Base-by-base conservation (phyloP, 352 stramenopile species). In the Aphanomyces stellatus region DNA sequence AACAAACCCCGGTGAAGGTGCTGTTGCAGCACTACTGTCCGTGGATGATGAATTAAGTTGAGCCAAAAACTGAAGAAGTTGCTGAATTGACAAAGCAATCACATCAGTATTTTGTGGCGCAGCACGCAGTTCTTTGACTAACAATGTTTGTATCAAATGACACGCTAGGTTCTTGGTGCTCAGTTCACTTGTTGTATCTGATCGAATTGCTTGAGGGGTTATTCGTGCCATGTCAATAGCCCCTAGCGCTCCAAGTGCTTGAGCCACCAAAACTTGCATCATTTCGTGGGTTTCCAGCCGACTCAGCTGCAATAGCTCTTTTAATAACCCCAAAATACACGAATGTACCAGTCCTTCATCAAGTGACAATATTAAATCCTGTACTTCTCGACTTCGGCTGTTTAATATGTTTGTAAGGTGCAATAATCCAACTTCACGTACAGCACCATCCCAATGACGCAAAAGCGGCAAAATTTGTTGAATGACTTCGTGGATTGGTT, bases 21-120 rank as follows among this genome's bases (percentile, higher is more conserved):
- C 48, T 5, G 51, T 13, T 19, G 46, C 24, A 19, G 48, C 40
- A 25, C 34, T 35, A 31, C 34, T 43, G 60, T 48, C 42, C 22
- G 7, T 27, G 22, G 22, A 80, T 0, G 72, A 35, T 35, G 53
- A 79, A 17, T 82, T 90, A 25, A 93, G 49, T 53, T 92, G 78
- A 0, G 82, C 81, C 8, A 95, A 53, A 71, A 93, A 91, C 40
- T 86, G 90, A 28, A 95, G 65, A 40, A 95, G 70, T 51, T 95
- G 85, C 72, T 95, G 87, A 51, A 95, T 95, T 7, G 87, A 86
- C 63, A 92, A 90, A 11, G 72, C 87, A 53, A 95, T 71, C 1
- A 76, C 77, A 51, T 95, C 87, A 1, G 82, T 92, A 56, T 88
- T 93, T 43, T 93, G 82, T 8, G 87, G 87, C 28, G 87, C 87